Percentiles rank a stretch among this genome's conserved stretches.
These are phyloP conservation scores for Cenococcum geophilum DNA, from an alignment of 495 filamentous ascomycete species.

Conservation along the genomic window DNA sequence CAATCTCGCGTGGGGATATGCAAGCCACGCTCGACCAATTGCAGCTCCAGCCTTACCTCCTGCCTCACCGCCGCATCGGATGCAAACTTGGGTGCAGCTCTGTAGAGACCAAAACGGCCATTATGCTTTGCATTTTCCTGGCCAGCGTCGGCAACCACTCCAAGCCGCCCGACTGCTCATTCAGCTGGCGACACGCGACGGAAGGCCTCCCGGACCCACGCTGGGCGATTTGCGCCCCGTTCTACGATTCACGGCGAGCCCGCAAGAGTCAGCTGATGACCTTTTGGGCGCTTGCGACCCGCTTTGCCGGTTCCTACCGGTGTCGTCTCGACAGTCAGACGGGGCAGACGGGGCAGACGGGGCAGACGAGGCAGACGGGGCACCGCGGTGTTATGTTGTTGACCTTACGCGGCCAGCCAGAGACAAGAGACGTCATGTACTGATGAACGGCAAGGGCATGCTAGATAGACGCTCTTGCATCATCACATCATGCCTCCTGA, in stretches of 20 bases:
- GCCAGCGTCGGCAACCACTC: slow-evolving; percentile 11
- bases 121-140: slow-evolving; percentile 22
- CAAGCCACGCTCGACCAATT: slow-evolving; percentile 29
- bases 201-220: slow-evolving; percentile 13
- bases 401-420: slow-evolving; percentile 1
- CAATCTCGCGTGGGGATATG: slow-evolving; percentile 32
- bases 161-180: slow-evolving; percentile 8
- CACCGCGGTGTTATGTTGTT: not conserved
- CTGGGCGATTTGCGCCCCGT: not conserved
- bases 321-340: not conserved
- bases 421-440: not conserved
- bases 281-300: not conserved
- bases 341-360: no score
- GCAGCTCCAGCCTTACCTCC: slow-evolving; percentile 26
- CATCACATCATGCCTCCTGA: not conserved
- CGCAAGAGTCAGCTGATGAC: slow-evolving; percentile 7
- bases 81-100: not conserved
- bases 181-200: slow-evolving; percentile 21
- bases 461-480: not conserved
- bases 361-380: not conserved
- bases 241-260: slow-evolving; percentile 3
- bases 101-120: slow-evolving; percentile 13
- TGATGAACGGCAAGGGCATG: not conserved
- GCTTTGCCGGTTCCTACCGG: not conserved
- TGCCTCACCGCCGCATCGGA: slow-evolving; percentile 19